Evolutionary conservation across 1,284 basidiomycete genomes (phyloP), one percentile per base, ranked within the genome.

Genomic region (Moesziomyces globuligerus): DNA sequence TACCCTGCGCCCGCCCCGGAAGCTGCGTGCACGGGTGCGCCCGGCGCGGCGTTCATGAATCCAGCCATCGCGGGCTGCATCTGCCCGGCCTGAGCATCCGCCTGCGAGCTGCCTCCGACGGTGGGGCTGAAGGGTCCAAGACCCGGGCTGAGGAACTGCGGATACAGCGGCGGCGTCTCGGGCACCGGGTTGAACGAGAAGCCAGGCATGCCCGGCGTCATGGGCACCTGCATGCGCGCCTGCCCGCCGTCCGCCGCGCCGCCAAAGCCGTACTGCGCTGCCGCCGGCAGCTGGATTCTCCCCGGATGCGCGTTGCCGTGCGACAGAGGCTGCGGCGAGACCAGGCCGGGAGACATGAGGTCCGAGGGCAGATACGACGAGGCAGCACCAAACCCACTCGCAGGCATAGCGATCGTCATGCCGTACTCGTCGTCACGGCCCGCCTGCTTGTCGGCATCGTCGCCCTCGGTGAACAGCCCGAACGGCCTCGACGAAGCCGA

Each of bases 161-260:
- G 73, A 41, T 84, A 74, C 36, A 83, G 62, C 4, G 84, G 84
- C 2, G 84, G 83, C 15, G 84, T 84, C 48, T 83, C 78, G 1
- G 82, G 81, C 47, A 83, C 76, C 15, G 80, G 74, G 15, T 82
- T 81, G 41, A 84, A 82, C 0, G 81, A 78, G 57, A 84, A 85
- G 3, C 82, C 83, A 0, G 84, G 84, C 83, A 85, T 84, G 8
- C 81, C 81, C 3, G 83, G 83, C 8, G 83, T 84, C 78, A 84
- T 82, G 17, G 82, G 80, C 15, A 76, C 64, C 11, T 59, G 66
- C 59, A 68, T 68, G 15, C 57, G 48, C 8, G 66, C 60, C 3
- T 47, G 37, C 67, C 53, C 69, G 62, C 43, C 39, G 4, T 25
- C 36, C 32, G 23, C 28, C 3, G 44, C 51, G 23, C 49, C 46